Conservation (phyloP, 495 filamentous ascomycete species). For the Aspergillus baeticus region DNA sequence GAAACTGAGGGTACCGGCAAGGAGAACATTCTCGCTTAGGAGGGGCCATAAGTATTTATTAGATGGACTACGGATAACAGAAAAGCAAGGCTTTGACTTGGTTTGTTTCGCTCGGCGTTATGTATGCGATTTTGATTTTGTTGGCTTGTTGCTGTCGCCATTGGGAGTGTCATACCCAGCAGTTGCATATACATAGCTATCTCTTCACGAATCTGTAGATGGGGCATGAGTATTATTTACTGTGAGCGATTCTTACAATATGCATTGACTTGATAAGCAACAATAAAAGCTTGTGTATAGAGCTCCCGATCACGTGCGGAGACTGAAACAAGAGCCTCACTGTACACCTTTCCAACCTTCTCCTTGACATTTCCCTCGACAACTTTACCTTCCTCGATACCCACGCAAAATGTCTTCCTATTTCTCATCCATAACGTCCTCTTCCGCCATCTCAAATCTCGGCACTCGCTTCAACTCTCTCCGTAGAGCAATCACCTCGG, state of each 20-base stretch:
- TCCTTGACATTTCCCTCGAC: neutral
- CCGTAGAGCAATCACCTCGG: slow-evolving; percentile 74
- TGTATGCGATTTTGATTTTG: neutral
- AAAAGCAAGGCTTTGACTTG: slow-evolving; percentile 23
- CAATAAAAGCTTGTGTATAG: neutral
- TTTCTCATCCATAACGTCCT: slow-evolving; percentile 63
- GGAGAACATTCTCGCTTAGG: slow-evolving; percentile 46
- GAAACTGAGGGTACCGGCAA: slow-evolving; percentile 58
- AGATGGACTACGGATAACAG: slow-evolving; percentile 14
- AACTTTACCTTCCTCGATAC: neutral
- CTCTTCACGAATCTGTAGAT: slow-evolving; percentile 14
- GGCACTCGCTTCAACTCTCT: slow-evolving; percentile 78
- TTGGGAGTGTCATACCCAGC: slow-evolving; percentile 40
- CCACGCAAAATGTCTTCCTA: slow-evolving; percentile 69
- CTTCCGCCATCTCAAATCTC: slow-evolving; percentile 72
- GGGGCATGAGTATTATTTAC: slow-evolving; percentile 5
- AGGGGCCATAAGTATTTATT: neutral
- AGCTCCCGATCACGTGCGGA: slow-evolving; percentile 14
- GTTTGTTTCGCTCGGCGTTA: too few species aligned
- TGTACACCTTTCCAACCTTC: neutral
- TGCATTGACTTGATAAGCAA: neutral
- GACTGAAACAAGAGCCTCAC: slow-evolving; percentile 13
- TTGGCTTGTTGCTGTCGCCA: slow-evolving; percentile 24
- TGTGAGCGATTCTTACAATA: neutral
- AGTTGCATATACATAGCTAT: slow-evolving; percentile 32